Base-by-base conservation (phyloP, 1,284 basidiomycete species). In the Boletus hoseneyae region DNA sequence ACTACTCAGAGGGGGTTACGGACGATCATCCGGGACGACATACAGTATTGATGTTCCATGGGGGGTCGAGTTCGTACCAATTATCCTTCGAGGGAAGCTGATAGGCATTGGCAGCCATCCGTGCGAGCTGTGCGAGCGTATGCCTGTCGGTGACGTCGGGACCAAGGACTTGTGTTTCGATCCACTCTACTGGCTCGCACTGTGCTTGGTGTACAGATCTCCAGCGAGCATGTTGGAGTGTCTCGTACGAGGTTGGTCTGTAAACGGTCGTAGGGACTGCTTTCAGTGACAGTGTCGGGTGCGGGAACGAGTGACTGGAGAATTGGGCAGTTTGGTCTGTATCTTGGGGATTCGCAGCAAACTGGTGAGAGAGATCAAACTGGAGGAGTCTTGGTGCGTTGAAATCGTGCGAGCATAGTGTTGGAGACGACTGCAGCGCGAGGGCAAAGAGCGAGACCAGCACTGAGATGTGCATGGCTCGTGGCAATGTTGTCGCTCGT, bases 21-120 rank as follows among this genome's bases (percentile, higher is more conserved):
- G 25, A 7, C 6, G 32, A 35, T 23, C 9, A 36, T 19, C n/a
- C 4, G 25, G 40, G 34, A 35, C 15, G 29, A 75, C 85, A 59
- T 57, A 90, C 90, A 30, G 65, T 16, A 27, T 68, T 70, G 44
- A 54, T 70, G 57, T 91, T 93, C 87, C 87, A 95, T 3, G 77
- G 73, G 1, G 70, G 61, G 60, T 87, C 88, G 7, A 94, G 70
- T 43, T 93, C 86, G 63, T 89, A 94, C 94, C 94, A 97, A 51
- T 85, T 87, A 32, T 76, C 78, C 56, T 77, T 70, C 3, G 76
- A 77, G 12, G 83, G 83, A 30, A 82, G 67, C 35, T 84, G 80
- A 69, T 98, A 99, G 1, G 97, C 96, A 65, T 97, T 91, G 30
- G 83, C 87, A 2, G 89, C 78, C 88, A 99, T 97, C 60, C 90